Evolutionary conservation across 192 early-diverging fungal genomes (phyloP), one percentile per base, ranked within the genome.

Genomic region (Entomortierella lignicola): DNA sequence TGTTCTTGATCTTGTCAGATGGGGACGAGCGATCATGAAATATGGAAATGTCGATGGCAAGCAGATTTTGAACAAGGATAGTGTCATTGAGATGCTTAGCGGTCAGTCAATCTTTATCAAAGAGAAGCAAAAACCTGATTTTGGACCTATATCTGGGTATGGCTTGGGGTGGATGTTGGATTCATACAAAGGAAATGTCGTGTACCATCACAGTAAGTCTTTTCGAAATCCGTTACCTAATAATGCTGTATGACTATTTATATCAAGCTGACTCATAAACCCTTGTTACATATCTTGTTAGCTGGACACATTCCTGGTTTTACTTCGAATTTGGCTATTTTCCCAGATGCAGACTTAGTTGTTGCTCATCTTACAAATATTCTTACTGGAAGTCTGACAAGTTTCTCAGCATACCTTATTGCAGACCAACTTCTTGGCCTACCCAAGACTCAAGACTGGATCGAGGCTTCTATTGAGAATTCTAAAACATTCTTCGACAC

Each of bases 341-440:
- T 63, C 61, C 70, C 70, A 7, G 70, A 72, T 48, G 29, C 60
- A 12, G 70, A 72, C 20, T 47, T 72, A 18, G 61, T 72, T 8
- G 37, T 72, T 58, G 55, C 70, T 12, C 26, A 26, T 39, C 44
- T 72, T 27, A 18, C 70, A 3, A 72, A 72, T 50, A 59, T 58
- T 2, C 21, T 53, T 47, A n/a, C 39, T n/a, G 27, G 58, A 30
- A 32, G 37, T 4, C 17, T 57, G 3, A 58, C 70, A 17, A 39
- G 20, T 12, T 39, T 27, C 21, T 42, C 57, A 25, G 31, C 42
- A 5, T 72, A 58, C 44, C 54, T 61, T 31, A 37, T 64, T 18
- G 61, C 61, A 20, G 61, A 72, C 43, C 43, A 62, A 50, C 34
- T 72, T 30, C 30, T 72, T 42, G 52, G 60, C 47, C n/a, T 72